phyloP scores from a whole-genome alignment of 192 early-diverging fungal genomes.

The Thamnidium elegans region DNA sequence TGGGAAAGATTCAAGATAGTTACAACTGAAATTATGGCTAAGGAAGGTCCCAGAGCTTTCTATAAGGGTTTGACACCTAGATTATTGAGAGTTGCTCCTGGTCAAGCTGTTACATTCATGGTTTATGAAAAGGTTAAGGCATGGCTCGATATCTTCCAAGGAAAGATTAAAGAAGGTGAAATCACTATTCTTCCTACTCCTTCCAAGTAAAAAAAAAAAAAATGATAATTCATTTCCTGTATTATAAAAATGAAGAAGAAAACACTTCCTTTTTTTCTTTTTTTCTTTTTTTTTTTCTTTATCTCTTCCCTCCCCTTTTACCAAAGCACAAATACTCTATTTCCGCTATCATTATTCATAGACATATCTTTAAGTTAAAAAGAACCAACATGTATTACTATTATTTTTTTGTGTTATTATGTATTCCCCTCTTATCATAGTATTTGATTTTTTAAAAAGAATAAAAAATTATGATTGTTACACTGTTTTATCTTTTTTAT shows the following conservation, averaged over 20 bases:
- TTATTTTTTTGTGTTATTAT: too few relatives aligned
- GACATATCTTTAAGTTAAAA: too few relatives aligned
- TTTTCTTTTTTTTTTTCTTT: not conserved
- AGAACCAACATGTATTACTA: too few relatives aligned
- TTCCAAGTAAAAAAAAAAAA: slow-evolving; percentile 20
- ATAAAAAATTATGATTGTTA: too few relatives aligned
- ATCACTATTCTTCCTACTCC: slow-evolving; percentile 1
- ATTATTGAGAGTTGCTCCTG: slow-evolving; percentile 91
- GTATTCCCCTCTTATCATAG: too few relatives aligned
- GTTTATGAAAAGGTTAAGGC: slow-evolving; percentile 86
- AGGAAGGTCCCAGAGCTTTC: slow-evolving; percentile 90
- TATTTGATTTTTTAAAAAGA: too few relatives aligned
- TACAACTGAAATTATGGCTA: slow-evolving; percentile 73
- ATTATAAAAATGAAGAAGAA: not conserved
- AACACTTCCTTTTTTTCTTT: too few relatives aligned
- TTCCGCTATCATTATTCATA: too few relatives aligned
- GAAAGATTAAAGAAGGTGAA: slow-evolving; percentile 22
- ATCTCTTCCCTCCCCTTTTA: not conserved
- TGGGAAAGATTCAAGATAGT: slow-evolving; percentile 78
- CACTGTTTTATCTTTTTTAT: too few relatives aligned
- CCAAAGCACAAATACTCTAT: too few relatives aligned
- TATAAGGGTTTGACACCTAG: slow-evolving; percentile 95
- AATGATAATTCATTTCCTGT: not conserved
- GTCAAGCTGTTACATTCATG: slow-evolving; percentile 96
- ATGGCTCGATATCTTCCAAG: slow-evolving; percentile 53